Base-by-base conservation (phyloP, 768 basidiomycete species). In the Coprinopsis cinerea region DNA sequence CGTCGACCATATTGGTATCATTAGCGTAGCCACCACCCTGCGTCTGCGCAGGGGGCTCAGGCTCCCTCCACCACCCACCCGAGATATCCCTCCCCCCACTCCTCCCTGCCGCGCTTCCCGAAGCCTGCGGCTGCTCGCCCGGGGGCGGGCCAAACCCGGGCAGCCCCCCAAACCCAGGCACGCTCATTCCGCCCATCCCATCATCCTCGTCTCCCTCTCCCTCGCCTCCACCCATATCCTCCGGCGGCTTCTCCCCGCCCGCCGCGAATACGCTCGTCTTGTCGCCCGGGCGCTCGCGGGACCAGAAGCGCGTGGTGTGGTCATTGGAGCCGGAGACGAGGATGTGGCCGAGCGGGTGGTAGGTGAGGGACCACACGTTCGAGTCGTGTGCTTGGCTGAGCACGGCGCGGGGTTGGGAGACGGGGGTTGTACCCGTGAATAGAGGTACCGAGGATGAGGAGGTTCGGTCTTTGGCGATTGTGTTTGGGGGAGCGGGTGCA, bases 301-400 rank as follows among this genome's bases (percentile, higher is more conserved):
- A 85, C 95, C 96, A 98, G 77, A 98, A 99, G n/a, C 94, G 81
- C 4, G 95, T 96, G 4, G 96, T 97, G 70, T 94, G 92, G 73
- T 99, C 96, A 71, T 96, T 98, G n/a, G 88, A 89, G 9, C 87
- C 96, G 54, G 82, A 85, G 53, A 85, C 92, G 58, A 99, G 83
- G 58, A 98, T 77, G 67, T 98, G 94, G 0, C 96, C 95, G 14
- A 98, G 80, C 0, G 95, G 94, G 67, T 98, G 94, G 77, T 83
- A 99, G 2, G 92, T 82, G 55, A 99, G 79, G 0, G 91, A 83
- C 91, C 94, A 98, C 54, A 99, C 91, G 65, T 94, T 93, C 25
- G 90, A 92, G 71, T 99, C 96, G 75, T 99, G 96, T 7, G 96
- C 96, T 63, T 92, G 88, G n/a, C 88, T 85, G 57, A 99, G 82